Base-by-base conservation (phyloP, 495 filamentous ascomycete species). In the Daldinia grandis region DNA sequence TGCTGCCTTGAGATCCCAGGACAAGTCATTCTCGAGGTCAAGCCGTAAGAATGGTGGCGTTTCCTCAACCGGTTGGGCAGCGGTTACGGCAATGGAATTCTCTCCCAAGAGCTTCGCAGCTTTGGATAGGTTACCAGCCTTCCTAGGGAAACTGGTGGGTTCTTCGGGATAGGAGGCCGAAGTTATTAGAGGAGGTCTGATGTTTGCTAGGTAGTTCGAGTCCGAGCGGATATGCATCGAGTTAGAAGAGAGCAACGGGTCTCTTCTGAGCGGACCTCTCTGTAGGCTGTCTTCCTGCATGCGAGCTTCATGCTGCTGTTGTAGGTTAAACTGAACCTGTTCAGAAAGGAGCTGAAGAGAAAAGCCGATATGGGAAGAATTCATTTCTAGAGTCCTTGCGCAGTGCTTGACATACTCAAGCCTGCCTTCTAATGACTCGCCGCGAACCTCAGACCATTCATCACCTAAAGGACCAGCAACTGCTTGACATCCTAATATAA, bases 381-480 rank as follows among this genome's bases (percentile, higher is more conserved):
- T 92, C 27, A 89, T 92, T 71, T 98, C 94, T 35, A 99, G 81
- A 37, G 96, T 90, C 69, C 90, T 87, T 5, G 90, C 87, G 63
- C 93, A 90, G 28, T 86, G 83, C 47, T 91, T 86, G 58, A 97
- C 91, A 62, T 89, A 88, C 69, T 90, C 92, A 37, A 99, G 76
- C 38, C 95, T 88, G 66, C 94, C 92, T 67, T 97, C 95, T n/a
- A 99, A 83, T 15, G 94, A 92, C 74, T 95, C 92, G 3, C 93
- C 93, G n/a, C 94, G 88, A 12, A 92, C 81, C 72, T 96, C 93
- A 21, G 94, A 88, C 95, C 95, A 99, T 78, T 99, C 95, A 76
- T 99, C 95, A 10, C 90, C 92, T 30, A 99, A 82, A 35, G 96
- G 95, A 14, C 93, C 92, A 10, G 94, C 91, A 10, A 98, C 89